Conservation (phyloP, 1,139 yeast species). For the Blastobotrys buckinghamii region DNA sequence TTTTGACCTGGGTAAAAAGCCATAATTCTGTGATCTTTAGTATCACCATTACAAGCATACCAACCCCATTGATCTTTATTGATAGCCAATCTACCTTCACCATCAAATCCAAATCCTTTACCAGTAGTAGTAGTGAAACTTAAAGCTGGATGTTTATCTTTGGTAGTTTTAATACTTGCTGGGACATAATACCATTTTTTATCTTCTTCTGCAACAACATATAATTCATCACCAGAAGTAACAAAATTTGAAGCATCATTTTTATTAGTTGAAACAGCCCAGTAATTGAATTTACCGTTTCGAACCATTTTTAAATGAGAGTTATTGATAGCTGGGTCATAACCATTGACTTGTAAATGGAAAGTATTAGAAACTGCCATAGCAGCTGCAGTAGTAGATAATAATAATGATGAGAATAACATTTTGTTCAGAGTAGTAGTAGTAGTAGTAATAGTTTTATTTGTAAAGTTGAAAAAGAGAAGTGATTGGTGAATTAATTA, state of each 20-base stretch:
- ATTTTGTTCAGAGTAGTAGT: neutral
- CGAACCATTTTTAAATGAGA: neutral
- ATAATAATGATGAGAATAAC: neutral
- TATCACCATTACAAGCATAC: constrained; percentile 5
- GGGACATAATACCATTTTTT: neutral
- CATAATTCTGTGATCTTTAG: neutral
- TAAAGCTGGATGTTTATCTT: neutral
- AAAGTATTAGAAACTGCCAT: neutral
- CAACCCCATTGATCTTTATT: constrained; percentile 8
- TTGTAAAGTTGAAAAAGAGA: neutral
- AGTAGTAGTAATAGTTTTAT: neutral
- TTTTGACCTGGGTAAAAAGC: neutral
- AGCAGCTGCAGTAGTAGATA: neutral
- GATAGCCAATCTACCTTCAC: constrained; percentile 5
- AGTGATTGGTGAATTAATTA: neutral
- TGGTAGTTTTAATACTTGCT: neutral
- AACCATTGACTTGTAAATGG: neutral
- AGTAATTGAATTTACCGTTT: neutral
- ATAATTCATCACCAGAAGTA: neutral
- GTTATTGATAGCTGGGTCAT: neutral
- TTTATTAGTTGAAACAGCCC: neutral
- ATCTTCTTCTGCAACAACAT: neutral
- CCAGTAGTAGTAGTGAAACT: neutral
- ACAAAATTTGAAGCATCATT: neutral
- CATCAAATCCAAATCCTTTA: constrained; percentile 2